Base-by-base conservation (phyloP, 139 green algal species). In the Chlamydomonas incerta region DNA sequence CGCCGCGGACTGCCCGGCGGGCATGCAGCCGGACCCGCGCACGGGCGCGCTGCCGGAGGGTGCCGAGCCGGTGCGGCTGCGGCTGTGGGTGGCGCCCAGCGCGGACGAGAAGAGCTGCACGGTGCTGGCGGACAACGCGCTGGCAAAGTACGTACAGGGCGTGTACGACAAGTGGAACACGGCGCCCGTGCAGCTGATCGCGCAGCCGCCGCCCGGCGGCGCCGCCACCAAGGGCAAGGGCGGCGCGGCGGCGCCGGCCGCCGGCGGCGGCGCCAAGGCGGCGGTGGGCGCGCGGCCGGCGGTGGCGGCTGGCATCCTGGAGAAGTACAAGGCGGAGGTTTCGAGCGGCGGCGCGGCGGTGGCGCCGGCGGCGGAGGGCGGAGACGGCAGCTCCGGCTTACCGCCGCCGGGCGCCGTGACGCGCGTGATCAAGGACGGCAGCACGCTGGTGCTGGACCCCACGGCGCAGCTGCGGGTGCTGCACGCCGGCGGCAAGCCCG, bases 61-160 rank as follows among this genome's bases (percentile, higher is more conserved):
- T 11, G 35, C 50, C 13, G 41, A 50, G 6, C 57, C 77, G 21
- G 33, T 88, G 37, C 31, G 33, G 66, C 63, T 84, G 50, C 70
- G 60, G 67, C 75, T 75, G n/a, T 76, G 34, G 71, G 75, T 86
- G 85, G 50, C 72, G 31, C 87, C 91, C 47, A 83, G 80, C 2
- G 58, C 63, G 4, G 91, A 94, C 41, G 91, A 92, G n/a, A 89
- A 88, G 75, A 67, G 82, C 70, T 92, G 88, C 65, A 85, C 89
- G 0, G 69, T 94, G 28, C 35, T 80, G 1, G 37, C 79, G 15
- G 91, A 94, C 68, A 88, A 92, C 34, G 77, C 83, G 8, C 88
- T 85, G 50, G 50, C 88, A 58, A 85, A 85, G 28, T 88, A 93
- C 91, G 89, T 92, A 67, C 81, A 86, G 60, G 55, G 62, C 17